These are phyloP conservation scores for Setaria viridis DNA, from an alignment of 202 grass and related monocot genomes.

Conservation along the genomic window DNA sequence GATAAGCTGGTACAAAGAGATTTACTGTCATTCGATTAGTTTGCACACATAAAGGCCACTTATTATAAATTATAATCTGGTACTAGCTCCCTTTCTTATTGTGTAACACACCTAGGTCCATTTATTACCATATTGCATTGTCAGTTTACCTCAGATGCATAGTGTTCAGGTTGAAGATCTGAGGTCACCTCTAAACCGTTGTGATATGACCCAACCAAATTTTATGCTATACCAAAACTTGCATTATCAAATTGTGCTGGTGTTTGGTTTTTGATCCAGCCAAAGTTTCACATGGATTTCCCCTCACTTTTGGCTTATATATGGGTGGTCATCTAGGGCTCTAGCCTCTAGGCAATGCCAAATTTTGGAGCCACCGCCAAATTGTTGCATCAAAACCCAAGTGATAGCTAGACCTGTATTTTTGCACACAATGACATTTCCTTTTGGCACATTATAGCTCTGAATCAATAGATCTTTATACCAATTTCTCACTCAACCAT, in stretches of 20 bases:
- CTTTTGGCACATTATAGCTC: neutral
- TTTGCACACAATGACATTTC: neutral
- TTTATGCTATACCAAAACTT: no score
- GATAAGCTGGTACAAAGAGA: neutral
- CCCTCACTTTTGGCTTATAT: no score
- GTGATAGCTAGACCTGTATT: neutral
- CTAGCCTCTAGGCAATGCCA: neutral
- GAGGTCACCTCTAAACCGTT: no score
- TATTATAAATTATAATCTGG: neutral
- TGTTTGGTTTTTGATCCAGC: no score
- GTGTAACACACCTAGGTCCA: no score
- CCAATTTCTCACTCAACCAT: neutral
- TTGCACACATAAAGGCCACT: neutral
- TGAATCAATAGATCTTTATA: neutral
- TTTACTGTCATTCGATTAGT: neutral
- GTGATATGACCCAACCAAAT: no score
- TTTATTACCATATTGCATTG: no score
- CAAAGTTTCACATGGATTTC: no score
- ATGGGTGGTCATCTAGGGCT: no score
- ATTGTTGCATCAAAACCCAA: neutral
- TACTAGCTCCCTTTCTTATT: neutral
- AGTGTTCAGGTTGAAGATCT: no score
- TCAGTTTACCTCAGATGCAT: no score
- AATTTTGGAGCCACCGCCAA: neutral
- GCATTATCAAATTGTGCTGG: no score